phyloP scores from a whole-genome alignment of 2,329 filamentous ascomycete species.

The Ophiostoma tasmaniense region DNA sequence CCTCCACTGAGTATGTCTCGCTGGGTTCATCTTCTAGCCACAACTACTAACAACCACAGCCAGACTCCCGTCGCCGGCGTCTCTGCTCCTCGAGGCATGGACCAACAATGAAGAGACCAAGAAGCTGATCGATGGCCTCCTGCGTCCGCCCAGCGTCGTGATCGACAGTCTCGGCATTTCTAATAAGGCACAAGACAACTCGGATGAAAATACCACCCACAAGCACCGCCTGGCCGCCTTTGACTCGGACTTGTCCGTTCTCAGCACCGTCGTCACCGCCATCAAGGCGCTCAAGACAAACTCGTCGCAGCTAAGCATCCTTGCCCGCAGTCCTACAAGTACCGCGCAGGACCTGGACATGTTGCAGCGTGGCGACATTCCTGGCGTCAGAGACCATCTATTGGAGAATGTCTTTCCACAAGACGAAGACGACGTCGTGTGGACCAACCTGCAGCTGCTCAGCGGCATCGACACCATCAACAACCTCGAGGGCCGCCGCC shows the following conservation, averaged over 20 bases:
- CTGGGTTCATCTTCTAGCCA: background rate
- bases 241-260: slow-evolving; percentile 16
- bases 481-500: slow-evolving; percentile 16
- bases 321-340: background rate
- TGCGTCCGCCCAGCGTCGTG: slow-evolving; percentile 2
- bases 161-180: background rate
- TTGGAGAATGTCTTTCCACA: slow-evolving; percentile 12
- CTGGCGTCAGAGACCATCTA: background rate
- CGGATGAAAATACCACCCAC: background rate
- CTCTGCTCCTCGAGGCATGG: slow-evolving; percentile 19
- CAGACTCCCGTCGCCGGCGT: slow-evolving; percentile 15
- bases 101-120: slow-evolving; percentile 13
- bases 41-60: slow-evolving; percentile 6
- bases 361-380: slow-evolving; percentile 3
- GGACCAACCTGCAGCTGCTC: slow-evolving; percentile 15
- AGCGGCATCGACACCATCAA: slow-evolving; percentile 17
- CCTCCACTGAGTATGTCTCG: slow-evolving; percentile 12
- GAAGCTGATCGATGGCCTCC: slow-evolving; percentile 13
- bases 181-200: background rate
- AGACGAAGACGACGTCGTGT: slow-evolving; percentile 14
- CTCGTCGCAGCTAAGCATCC: slow-evolving; percentile 6
- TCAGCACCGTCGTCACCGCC: slow-evolving; percentile 16
- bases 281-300: slow-evolving; percentile 15
- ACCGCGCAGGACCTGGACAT: slow-evolving; percentile 8
- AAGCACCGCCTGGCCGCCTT: slow-evolving; percentile 13